Percentiles rank a stretch among this genome's conserved stretches.
Evolutionary conservation across 2,329 filamentous ascomycete species (phyloP).

Genomic region (Coccinonectria pachysandricola): DNA sequence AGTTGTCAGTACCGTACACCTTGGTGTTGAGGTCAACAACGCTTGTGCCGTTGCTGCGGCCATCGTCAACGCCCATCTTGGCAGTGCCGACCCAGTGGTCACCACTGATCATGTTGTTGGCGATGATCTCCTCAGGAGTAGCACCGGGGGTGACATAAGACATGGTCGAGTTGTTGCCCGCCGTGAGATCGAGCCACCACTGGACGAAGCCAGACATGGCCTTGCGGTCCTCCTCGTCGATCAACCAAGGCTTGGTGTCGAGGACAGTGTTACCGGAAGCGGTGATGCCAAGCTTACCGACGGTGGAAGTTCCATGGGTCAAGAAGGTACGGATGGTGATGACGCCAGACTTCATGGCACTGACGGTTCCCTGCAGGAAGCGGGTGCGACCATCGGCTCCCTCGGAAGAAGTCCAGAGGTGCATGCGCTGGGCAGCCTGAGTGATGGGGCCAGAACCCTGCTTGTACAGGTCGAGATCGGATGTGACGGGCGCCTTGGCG

Average conservation of each 20-base stretch:
- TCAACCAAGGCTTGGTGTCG: constrained; percentile 19
- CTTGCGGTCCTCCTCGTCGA: constrained; percentile 15
- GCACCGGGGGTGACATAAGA: constrained; percentile 13
- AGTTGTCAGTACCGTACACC: constrained; percentile 50
- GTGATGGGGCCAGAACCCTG: constrained; percentile 18
- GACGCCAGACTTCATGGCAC: constrained; percentile 14
- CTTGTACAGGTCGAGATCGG: constrained; percentile 16
- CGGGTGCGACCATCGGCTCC: constrained; percentile 14
- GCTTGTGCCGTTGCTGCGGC: constrained; percentile 34
- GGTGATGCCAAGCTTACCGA: constrained; percentile 16
- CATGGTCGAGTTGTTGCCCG: constrained; percentile 13
- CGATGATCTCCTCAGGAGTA: constrained; percentile 10
- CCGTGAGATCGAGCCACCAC: constrained; percentile 15
- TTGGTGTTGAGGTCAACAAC: constrained; percentile 48
- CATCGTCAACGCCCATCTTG: constrained; percentile 39
- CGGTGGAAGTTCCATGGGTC: constrained; percentile 15
- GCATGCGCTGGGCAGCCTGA: constrained; percentile 18
- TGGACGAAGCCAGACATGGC: constrained; percentile 16
- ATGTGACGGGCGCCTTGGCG: constrained; percentile 5
- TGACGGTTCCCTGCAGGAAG: constrained; percentile 16
- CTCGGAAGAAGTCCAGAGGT: constrained; percentile 16
- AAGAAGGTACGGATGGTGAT: constrained; percentile 15
- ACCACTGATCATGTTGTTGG: constrained; percentile 17
- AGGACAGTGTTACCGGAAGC: constrained; percentile 16
- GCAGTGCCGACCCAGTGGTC: constrained; percentile 20